Conservation (phyloP, 768 basidiomycete genomes). For the Suillus sp. region DNA sequence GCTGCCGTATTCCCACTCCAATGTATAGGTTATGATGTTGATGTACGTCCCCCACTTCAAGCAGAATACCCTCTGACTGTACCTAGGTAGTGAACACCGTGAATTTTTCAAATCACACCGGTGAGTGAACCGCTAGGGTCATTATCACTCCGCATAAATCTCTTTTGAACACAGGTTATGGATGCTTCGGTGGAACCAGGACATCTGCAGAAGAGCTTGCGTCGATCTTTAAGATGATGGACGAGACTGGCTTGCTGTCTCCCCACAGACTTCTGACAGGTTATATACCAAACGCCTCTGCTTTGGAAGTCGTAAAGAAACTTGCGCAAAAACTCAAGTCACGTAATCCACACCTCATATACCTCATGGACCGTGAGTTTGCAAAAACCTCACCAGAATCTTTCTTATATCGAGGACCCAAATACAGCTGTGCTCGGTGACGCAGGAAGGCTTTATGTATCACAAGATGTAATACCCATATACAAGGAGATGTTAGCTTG, state of each 20-base stretch:
- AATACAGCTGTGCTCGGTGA: conserved; percentile 90
- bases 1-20: conserved; percentile 78
- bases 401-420: background rate
- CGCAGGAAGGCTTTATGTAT: conserved; percentile 84
- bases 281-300: conserved; percentile 85
- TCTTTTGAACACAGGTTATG: conserved; percentile 62
- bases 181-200: conserved; percentile 75
- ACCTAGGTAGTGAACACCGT: conserved; percentile 84
- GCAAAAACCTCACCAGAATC: background rate
- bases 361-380: conserved; percentile 87
- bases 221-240: conserved; percentile 72
- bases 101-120: conserved; percentile 93
- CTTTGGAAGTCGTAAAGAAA: conserved; percentile 64
- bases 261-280: conserved; percentile 84
- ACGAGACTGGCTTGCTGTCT: conserved; percentile 70
- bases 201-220: conserved; percentile 77
- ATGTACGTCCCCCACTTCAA: conserved; percentile 53
- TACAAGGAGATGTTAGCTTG: conserved; percentile 79
- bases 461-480: conserved; percentile 81
- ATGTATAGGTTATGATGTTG: conserved; percentile 93
- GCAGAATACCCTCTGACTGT: conserved; percentile 10
- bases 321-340: conserved; percentile 63
- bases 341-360: conserved; percentile 64
- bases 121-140: conserved; percentile 39
- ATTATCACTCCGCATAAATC: background rate